Percentiles rank a stretch among this genome's conserved stretches.
Evolutionary conservation across 1,139 yeast species (phyloP).

Genomic region (Diutina pseudorugosa): DNA sequence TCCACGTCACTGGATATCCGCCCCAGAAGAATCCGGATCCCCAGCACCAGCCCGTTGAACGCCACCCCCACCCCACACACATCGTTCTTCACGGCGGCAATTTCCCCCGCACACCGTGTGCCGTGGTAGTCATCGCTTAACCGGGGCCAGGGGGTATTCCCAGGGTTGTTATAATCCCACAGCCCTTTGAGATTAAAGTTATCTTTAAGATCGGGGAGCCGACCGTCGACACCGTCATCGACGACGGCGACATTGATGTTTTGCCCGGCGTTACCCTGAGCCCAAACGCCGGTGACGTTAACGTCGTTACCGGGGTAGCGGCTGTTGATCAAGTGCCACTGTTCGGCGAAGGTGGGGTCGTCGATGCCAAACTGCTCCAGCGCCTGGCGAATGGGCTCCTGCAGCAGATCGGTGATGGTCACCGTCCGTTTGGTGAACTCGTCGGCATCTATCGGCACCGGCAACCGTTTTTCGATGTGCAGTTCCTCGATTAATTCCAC

Average conservation of each 20-base stretch:
- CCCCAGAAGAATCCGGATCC: slow-evolving; percentile 80
- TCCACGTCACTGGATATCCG: slow-evolving; percentile 76
- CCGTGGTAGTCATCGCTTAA: slow-evolving; percentile 88
- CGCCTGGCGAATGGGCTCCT: slow-evolving; percentile 28
- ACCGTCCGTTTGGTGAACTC: slow-evolving; percentile 6
- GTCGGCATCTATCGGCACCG: slow-evolving; percentile 16
- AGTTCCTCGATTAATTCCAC: slow-evolving; percentile 41
- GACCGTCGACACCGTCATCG: slow-evolving; percentile 89
- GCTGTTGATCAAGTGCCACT: slow-evolving; percentile 85
- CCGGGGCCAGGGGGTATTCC: slow-evolving; percentile 66
- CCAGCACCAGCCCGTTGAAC: slow-evolving; percentile 73
- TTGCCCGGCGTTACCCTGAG: slow-evolving; percentile 66
- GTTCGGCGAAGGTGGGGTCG: slow-evolving; percentile 72
- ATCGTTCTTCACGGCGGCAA: slow-evolving; percentile 81
- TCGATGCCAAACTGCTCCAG: slow-evolving; percentile 46
- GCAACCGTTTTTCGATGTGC: slow-evolving; percentile 32
- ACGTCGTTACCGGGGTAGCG: slow-evolving; percentile 70
- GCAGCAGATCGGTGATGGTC: slow-evolving; percentile 33
- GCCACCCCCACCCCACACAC: slow-evolving; percentile 96
- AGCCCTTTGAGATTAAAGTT: slow-evolving; percentile 69
- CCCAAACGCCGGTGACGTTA: slow-evolving; percentile 82
- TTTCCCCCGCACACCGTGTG: slow-evolving; percentile 96
- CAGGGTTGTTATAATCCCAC: slow-evolving; percentile 84
- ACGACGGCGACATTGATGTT: slow-evolving; percentile 80
- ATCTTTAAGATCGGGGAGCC: slow-evolving; percentile 55